Percentiles rank a stretch among this genome's conserved stretches.
Conservation (phyloP, 106 monocot species). For the Platanthera guangdongensis region DNA sequence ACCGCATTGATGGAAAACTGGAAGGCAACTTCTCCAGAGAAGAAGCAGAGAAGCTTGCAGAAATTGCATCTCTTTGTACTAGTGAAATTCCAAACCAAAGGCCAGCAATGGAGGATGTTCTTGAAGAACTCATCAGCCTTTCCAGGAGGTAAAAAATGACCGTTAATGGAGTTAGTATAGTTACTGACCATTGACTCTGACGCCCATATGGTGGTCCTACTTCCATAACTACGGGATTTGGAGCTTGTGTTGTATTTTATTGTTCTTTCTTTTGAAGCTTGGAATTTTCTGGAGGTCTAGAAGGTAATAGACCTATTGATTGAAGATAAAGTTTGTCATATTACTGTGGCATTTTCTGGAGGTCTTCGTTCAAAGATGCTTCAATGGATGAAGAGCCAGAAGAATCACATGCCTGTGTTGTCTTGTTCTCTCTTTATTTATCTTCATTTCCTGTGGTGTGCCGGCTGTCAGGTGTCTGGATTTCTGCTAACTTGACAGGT, state of each 20-base stretch:
- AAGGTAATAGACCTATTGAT: neutral
- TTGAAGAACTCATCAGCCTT: constrained; percentile 21
- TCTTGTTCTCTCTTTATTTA: too few species aligned
- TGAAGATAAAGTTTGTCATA: neutral
- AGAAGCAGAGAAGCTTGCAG: constrained; percentile 63
- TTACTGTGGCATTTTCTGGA: neutral
- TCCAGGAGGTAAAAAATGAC: neutral
- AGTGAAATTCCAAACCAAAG: constrained; percentile 49
- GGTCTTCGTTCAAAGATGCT: neutral
- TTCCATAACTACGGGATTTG: neutral
- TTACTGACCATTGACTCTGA: constrained; percentile 3
- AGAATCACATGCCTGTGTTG: too few species aligned
- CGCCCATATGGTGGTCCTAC: neutral
- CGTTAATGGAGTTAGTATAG: neutral
- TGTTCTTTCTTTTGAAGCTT: neutral
- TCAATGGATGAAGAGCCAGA: too few species aligned
- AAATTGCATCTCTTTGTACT: constrained; percentile 63
- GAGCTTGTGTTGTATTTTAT: neutral
- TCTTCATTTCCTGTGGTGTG: too few species aligned
- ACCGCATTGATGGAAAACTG: constrained; percentile 56
- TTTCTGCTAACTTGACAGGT: too few species aligned
- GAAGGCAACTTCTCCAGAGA: constrained; percentile 44
- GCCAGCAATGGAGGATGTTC: constrained; percentile 54
- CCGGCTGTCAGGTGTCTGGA: too few species aligned
- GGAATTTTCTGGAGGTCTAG: neutral